Evolutionary conservation across 225 moss, liverwort and hornwort genomes (phyloP).

Genomic region (Physcomitrium patens): DNA sequence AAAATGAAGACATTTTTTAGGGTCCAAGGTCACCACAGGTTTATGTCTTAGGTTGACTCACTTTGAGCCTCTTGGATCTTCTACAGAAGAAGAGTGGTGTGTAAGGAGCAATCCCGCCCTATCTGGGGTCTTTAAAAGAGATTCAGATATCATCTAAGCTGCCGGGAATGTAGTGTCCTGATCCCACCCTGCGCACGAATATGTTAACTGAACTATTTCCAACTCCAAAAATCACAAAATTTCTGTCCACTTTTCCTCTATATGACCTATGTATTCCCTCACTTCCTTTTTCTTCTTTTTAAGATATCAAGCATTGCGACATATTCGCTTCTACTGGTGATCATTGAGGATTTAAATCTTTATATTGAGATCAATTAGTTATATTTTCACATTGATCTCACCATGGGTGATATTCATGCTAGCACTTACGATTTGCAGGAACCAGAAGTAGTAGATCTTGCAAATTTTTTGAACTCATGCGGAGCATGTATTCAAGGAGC

Average conservation of each 20-base stretch:
- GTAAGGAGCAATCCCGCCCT: background rate
- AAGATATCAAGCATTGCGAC: slow-evolving; percentile 10
- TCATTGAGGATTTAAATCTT: background rate
- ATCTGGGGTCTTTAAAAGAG: background rate
- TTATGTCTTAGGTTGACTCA: background rate
- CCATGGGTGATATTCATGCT: too few species aligned
- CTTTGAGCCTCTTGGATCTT: background rate
- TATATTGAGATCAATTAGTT: background rate
- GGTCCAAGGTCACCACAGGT: background rate
- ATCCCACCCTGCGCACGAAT: background rate
- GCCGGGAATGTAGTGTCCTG: background rate
- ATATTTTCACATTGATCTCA: slow-evolving; percentile 21
- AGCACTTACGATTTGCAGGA: slow-evolving; percentile 54
- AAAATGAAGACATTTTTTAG: background rate
- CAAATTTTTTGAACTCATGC: slow-evolving; percentile 90
- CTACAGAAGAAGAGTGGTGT: background rate
- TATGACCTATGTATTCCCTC: background rate
- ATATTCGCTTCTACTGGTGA: background rate
- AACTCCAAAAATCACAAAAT: background rate
- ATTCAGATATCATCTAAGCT: background rate
- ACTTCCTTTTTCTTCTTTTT: background rate
- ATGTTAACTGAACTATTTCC: background rate
- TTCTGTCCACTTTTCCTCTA: background rate
- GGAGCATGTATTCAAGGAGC: slow-evolving; percentile 85
- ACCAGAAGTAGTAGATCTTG: slow-evolving; percentile 94